These are phyloP conservation scores for Hypsizygus marmoreus DNA, from an alignment of 768 basidiomycete species.

Conservation along the genomic window DNA sequence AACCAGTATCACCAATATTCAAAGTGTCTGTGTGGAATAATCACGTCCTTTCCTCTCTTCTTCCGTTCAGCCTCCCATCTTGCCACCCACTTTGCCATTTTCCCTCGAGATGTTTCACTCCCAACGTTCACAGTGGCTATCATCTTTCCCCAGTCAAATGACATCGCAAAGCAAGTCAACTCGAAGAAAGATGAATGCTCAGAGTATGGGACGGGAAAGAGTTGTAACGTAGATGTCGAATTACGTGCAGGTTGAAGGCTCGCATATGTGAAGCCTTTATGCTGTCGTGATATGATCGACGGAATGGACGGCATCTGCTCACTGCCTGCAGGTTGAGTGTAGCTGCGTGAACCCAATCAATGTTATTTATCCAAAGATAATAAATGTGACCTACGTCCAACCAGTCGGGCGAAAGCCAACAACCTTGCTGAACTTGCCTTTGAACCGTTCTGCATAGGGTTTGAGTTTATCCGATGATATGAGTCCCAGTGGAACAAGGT, in stretches of 20 bases:
- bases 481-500: conserved; percentile 77
- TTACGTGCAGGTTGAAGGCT: conserved; percentile 71
- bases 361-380: conserved; percentile 3
- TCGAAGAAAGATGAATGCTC: conserved; percentile 97
- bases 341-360: conserved; percentile 42
- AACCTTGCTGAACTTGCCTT: conserved; percentile 66
- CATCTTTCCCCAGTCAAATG: conserved; percentile 82
- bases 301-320: conserved; percentile 65
- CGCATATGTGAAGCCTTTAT: conserved; percentile 66
- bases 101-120: conserved; percentile 67
- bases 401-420: conserved; percentile 93
- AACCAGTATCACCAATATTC: conserved; percentile 52
- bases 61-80: conserved; percentile 87
- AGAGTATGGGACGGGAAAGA: conserved; percentile 89
- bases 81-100: conserved; percentile 89
- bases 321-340: conserved; percentile 63
- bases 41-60: conserved; percentile 39
- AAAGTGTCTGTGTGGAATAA: conserved; percentile 42
- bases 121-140: conserved; percentile 95
- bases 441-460: conserved; percentile 73
- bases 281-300: conserved; percentile 67
- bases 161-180: conserved; percentile 92
- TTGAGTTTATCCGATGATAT: conserved; percentile 79
- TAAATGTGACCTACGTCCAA: conserved; percentile 75
- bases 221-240: conserved; percentile 65